Base-by-base conservation (phyloP, 2,329 filamentous ascomycete species). In the Exophiala bonariae region DNA sequence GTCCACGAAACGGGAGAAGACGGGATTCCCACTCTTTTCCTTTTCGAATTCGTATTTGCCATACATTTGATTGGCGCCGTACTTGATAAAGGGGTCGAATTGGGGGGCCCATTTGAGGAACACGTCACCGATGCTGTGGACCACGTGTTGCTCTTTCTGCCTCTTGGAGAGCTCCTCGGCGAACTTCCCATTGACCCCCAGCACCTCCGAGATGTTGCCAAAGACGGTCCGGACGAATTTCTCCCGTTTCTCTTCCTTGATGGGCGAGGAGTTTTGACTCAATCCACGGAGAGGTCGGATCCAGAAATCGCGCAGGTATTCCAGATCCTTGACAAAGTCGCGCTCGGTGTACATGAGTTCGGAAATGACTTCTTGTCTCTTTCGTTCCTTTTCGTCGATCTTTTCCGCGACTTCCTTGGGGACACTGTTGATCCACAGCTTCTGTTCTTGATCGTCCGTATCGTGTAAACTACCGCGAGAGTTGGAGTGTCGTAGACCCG, bases 31-130 rank as follows among this genome's bases (percentile, higher is more conserved):
- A 13, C 87, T 85, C 59, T 93, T 89, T 71, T 99, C 93, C 61
- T 93, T 93, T 69, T 99, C 93, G 65, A 97, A 99, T 64, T 96
- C 93, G 63, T 92, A 96, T 68, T 99, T 97, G 59, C 88, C 93
- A 66, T 96, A 95, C 37, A 99, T 75, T 68, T 99, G 93, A 64
- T 91, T 96, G 32, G 92, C 88, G 62, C 93, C 93, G 63, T 99
- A 99, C 62, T 87, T 83, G 64, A 99, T 96, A 65, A 99, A 99
- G 0, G 93, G 93, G 59, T 91, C 87, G 63, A 99, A 99, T 57
- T 88, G 86, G 8, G 91, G 90, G 10, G 92, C 91, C 63, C 85
- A 95, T 64, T 96, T 87, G 42, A 95, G 69, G 71, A 99, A 97
- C 49, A 99, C 89, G 66, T 99, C 93, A 54, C 92, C 93, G 50